Evolutionary conservation across 2,329 filamentous ascomycete genomes (phyloP), one percentile per base, ranked within the genome.

Genomic region (Fusarium oligoseptatum): DNA sequence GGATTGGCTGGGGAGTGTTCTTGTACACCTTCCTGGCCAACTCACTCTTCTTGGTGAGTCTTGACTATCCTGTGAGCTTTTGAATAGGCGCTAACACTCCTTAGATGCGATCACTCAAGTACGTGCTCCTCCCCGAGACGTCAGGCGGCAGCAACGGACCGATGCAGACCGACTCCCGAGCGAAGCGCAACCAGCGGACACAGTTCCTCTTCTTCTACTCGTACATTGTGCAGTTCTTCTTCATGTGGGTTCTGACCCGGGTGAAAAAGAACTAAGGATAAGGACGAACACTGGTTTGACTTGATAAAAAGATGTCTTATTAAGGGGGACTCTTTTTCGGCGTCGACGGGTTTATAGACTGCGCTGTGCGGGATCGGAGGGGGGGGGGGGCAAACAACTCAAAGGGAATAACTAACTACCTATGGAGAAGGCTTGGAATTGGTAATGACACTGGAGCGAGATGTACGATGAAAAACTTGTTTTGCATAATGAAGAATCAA

Each of bases 131-230:
- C 6, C 97, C 97, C 0, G 95, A 98, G 81, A 94, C 90, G 69
- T 88, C 92, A 2, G 88, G 87, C 68, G 91, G 92, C 78, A 89
- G 88, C 64, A 88, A 90, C 36, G 89, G 90, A 76, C 88, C 92
- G 70, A 90, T 92, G 88, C 86, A 90, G 81, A 89, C 88, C 77
- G 93, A 97, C 70, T 94, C 94, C 32, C 91, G 95, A 72, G 92
- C 94, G 43, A 97, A 98, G 85, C 92, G 93, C 80, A 97, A 93
- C 83, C 92, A 95, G 81, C 89, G 95, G 73, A 98, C 95, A 2
- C 95, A 98, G 83, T 98, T 98, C 80, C 88, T 98, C 76, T 97
- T 97, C 83, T 88, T 95, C 77, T 98, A 99, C 85, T 96, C 95
- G 52, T 99, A 98, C 83, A 87, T 97, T 65, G 92, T 98, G 66